Evolutionary conservation across 495 filamentous ascomycete species (phyloP).

Genomic region (Annulohypoxylon moriforme): DNA sequence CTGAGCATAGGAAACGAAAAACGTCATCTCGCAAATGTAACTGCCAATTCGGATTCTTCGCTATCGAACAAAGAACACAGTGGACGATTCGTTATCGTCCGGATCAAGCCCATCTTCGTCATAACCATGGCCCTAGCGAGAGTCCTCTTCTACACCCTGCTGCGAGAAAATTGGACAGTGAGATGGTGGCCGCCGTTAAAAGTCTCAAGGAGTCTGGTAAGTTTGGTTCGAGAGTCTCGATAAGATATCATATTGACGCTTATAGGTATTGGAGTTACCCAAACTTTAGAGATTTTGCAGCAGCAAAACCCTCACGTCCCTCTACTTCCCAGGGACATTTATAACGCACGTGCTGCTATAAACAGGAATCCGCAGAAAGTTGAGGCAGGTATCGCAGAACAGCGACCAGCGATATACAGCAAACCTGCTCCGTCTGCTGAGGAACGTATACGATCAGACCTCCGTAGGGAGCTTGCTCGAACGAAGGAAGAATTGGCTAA

Average conservation of each 20-base stretch:
- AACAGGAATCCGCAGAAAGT: conserved; percentile 68
- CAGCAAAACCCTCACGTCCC: conserved; percentile 65
- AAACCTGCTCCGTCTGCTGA: conserved; percentile 66
- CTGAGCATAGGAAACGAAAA: conserved; percentile 65
- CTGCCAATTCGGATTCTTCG: conserved; percentile 68
- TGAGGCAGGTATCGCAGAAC: conserved; percentile 60
- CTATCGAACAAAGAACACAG: conserved; percentile 66
- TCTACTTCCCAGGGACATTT: conserved; percentile 66
- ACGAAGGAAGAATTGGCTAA: conserved; percentile 61
- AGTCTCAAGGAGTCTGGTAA: conserved; percentile 65
- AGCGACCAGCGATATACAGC: conserved; percentile 66
- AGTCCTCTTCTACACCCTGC: conserved; percentile 66
- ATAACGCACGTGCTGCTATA: conserved; percentile 68
- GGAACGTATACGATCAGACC: conserved; percentile 65
- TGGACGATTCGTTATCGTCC: conserved; percentile 67
- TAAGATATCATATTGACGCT: conserved; percentile 35
- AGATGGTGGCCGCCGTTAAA: conserved; percentile 68
- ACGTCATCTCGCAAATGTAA: conserved; percentile 68
- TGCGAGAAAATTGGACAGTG: conserved; percentile 66
- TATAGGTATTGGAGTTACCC: conserved; percentile 64
- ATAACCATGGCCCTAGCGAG: conserved; percentile 68
- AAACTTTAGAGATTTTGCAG: conserved; percentile 67
- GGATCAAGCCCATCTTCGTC: conserved; percentile 59
- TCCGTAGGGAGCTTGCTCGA: conserved; percentile 62
- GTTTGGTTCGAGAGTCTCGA: conserved; percentile 19